Conservation (phyloP, 305 asterid species). For the Solanum chacoense region DNA sequence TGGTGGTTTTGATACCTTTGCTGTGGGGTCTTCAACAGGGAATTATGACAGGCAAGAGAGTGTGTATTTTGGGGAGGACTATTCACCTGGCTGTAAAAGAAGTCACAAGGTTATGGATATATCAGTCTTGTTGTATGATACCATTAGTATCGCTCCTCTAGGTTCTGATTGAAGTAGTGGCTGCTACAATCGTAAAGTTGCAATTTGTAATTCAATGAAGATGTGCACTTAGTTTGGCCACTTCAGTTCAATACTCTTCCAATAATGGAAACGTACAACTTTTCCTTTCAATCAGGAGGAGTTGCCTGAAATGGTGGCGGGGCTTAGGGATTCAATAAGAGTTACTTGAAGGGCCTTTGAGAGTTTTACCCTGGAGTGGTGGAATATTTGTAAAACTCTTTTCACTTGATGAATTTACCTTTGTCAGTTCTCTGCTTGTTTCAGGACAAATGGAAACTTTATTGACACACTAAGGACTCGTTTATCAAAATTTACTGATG, state of each 20-base stretch:
- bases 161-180: background rate
- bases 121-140: too few species aligned
- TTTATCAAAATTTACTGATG: background rate
- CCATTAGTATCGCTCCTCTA: background rate
- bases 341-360: conserved; percentile 72
- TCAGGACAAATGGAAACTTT: background rate
- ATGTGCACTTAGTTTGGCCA: conserved; percentile 76
- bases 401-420: background rate
- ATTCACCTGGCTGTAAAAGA: too few species aligned
- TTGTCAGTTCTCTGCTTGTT: background rate
- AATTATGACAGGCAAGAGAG: too few species aligned
- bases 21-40: too few species aligned
- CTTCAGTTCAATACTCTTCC: conserved; percentile 91
- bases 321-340: conserved; percentile 89
- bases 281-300: conserved; percentile 50
- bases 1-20: background rate
- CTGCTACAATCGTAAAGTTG: background rate
- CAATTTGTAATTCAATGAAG: conserved; percentile 58
- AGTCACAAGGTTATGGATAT: too few species aligned
- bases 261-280: conserved; percentile 74
- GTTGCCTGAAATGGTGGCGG: conserved; percentile 44
- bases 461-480: background rate
- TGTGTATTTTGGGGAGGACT: too few species aligned
- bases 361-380: background rate
- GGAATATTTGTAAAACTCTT: conserved; percentile 20